Percentiles rank a stretch among this genome's conserved stretches.
Conservation (phyloP, 331 rosid genomes). For the Telfairia occidentalis region DNA sequence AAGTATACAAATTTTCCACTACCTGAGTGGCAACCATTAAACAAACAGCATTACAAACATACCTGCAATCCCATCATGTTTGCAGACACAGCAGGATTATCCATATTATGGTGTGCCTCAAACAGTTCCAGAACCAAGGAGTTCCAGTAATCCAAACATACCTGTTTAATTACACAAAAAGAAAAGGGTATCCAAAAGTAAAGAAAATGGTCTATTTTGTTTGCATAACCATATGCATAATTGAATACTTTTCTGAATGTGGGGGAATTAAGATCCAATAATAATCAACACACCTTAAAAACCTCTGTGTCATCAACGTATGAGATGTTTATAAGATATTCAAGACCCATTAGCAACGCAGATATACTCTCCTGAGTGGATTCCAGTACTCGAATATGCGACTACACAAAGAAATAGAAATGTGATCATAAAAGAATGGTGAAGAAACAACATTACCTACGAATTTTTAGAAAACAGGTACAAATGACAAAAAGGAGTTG, state of each 20-base stretch:
- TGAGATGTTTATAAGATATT: slow-evolving; percentile 90
- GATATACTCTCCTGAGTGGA: slow-evolving; percentile 61
- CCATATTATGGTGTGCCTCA: slow-evolving; percentile 77
- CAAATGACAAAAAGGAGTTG: background rate
- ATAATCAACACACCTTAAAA: slow-evolving; percentile 51
- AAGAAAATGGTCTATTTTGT: background rate
- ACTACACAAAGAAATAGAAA: slow-evolving; percentile 28
- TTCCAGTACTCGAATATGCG: slow-evolving; percentile 79
- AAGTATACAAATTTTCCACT: background rate
- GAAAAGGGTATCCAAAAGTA: background rate
- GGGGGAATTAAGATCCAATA: background rate
- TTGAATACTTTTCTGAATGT: background rate
- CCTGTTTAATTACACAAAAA: slow-evolving; percentile 35
- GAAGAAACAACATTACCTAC: background rate
- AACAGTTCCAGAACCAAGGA: slow-evolving; percentile 74
- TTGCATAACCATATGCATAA: background rate
- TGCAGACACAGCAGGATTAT: slow-evolving; percentile 73
- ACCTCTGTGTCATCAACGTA: slow-evolving; percentile 94
- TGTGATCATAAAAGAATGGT: background rate
- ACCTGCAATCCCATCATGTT: slow-evolving; percentile 97
- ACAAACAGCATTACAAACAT: background rate
- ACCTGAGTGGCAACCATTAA: background rate
- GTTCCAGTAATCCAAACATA: slow-evolving; percentile 97
- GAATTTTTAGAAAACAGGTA: background rate
- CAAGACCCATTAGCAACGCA: slow-evolving; percentile 75